These are phyloP conservation scores for Moniliella sp. DNA, from an alignment of 1,284 basidiomycete species.

Conservation along the genomic window DNA sequence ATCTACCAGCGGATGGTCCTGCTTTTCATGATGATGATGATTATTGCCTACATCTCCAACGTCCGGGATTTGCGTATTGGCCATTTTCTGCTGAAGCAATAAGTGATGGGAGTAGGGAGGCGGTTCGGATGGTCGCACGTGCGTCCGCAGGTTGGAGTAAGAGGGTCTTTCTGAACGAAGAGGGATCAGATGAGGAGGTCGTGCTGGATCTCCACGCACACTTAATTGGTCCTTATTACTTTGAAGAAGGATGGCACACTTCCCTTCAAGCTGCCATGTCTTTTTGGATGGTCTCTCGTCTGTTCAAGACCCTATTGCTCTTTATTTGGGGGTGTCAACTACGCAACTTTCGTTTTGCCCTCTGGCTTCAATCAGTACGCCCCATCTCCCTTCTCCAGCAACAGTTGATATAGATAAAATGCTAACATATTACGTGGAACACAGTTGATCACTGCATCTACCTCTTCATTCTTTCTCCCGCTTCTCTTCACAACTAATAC, in stretches of 20 bases:
- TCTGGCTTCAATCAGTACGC: conserved; percentile 16
- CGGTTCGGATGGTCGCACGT: not conserved
- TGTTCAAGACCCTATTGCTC: conserved; percentile 10
- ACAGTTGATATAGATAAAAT: no score
- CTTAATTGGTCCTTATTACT: no score
- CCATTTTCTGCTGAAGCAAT: not conserved
- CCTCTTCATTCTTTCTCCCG: conserved; percentile 19
- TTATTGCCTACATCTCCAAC: conserved; percentile 28
- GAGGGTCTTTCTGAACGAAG: no score
- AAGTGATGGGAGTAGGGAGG: not conserved
- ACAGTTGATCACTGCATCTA: no score
- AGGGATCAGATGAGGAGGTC: no score
- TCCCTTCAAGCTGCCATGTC: no score
- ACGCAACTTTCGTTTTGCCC: conserved; percentile 22
- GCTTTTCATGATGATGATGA: conserved; percentile 27
- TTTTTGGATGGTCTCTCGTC: no score
- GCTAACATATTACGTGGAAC: no score
- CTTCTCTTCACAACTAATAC: conserved; percentile 9
- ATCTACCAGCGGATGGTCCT: conserved; percentile 20
- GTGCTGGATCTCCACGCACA: no score
- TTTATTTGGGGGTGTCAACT: conserved; percentile 22
- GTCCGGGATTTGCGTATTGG: conserved; percentile 11
- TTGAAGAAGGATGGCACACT: no score
- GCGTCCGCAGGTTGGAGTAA: no score
- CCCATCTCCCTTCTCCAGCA: no score